phyloP scores from a whole-genome alignment of 768 basidiomycete genomes.

The Leccinellum albellum region DNA sequence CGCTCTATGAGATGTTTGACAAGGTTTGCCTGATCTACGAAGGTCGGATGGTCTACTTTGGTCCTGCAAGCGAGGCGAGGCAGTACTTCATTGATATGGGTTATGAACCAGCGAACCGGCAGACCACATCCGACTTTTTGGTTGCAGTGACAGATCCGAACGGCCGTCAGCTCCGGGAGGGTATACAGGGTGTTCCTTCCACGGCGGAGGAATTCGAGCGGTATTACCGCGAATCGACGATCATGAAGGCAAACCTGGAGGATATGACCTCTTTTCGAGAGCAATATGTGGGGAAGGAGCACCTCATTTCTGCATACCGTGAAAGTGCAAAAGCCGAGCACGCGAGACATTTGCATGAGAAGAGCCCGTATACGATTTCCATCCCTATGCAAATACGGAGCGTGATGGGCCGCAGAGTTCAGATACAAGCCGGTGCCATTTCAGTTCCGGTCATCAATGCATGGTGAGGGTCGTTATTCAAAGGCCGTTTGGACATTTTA shows the following conservation, averaged over 20 bases:
- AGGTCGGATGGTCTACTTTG: constrained; percentile 59
- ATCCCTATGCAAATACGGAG: constrained; percentile 46
- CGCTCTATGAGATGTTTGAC: constrained; percentile 62
- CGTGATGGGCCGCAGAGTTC: constrained; percentile 45
- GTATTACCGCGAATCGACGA: constrained; percentile 40
- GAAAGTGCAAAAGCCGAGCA: constrained; percentile 52
- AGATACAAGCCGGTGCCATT: constrained; percentile 42
- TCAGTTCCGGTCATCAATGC: constrained; percentile 30
- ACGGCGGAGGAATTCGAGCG: constrained; percentile 57
- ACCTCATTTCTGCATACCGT: constrained; percentile 42
- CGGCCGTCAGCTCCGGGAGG: constrained; percentile 48
- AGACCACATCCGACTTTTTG: constrained; percentile 63
- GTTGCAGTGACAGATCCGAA: constrained; percentile 60
- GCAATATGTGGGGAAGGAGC: constrained; percentile 43
- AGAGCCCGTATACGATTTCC: constrained; percentile 48
- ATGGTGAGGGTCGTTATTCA: constrained; percentile 8
- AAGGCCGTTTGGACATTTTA: background rate
- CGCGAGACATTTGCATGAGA: constrained; percentile 42
- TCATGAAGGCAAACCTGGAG: constrained; percentile 38
- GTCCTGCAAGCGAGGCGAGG: constrained; percentile 49
- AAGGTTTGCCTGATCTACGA: constrained; percentile 65
- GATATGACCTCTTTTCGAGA: constrained; percentile 48
- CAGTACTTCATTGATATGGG: constrained; percentile 60
- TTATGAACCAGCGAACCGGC: constrained; percentile 50
- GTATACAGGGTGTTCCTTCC: constrained; percentile 28